Evolutionary conservation across 1,284 basidiomycete genomes (phyloP).

Genomic region (Bjerkandera adusta): DNA sequence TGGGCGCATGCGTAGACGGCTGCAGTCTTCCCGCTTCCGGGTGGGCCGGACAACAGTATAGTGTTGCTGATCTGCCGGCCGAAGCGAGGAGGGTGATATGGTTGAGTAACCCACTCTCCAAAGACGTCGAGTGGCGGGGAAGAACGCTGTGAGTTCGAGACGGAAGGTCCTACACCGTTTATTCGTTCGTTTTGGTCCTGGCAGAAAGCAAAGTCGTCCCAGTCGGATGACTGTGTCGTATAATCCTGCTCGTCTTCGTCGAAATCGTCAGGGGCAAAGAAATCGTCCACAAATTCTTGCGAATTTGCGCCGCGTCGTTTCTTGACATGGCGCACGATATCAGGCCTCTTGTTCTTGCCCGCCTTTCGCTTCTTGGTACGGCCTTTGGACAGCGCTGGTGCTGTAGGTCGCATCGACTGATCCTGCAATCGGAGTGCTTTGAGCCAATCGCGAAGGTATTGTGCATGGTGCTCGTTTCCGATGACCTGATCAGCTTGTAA

Average conservation of each 20-base stretch:
- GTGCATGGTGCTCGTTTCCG: slow-evolving; percentile 75
- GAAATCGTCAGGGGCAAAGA: slow-evolving; percentile 45
- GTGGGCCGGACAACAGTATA: slow-evolving; percentile 80
- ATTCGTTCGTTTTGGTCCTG: background rate
- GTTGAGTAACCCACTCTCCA: slow-evolving; percentile 10
- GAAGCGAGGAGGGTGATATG: slow-evolving; percentile 27
- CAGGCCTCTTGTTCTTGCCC: slow-evolving; percentile 14
- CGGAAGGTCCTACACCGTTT: background rate
- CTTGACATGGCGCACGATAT: slow-evolving; percentile 18
- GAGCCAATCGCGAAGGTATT: slow-evolving; percentile 85
- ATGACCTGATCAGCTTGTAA: slow-evolving; percentile 72
- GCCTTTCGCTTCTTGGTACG: slow-evolving; percentile 21
- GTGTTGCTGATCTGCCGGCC: slow-evolving; percentile 72
- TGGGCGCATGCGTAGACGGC: slow-evolving; percentile 91
- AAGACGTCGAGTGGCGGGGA: background rate
- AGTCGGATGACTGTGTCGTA: slow-evolving; percentile 35
- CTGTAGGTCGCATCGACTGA: slow-evolving; percentile 24
- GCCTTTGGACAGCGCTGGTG: slow-evolving; percentile 12
- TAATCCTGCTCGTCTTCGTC: slow-evolving; percentile 28
- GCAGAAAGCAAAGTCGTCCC: slow-evolving; percentile 22
- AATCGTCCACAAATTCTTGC: slow-evolving; percentile 46
- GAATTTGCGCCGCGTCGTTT: slow-evolving; percentile 41
- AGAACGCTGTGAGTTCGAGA: slow-evolving; percentile 6
- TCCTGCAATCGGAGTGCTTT: slow-evolving; percentile 63
- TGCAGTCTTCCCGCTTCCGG: slow-evolving; percentile 90